phyloP scores from a whole-genome alignment of 306 rosid genomes.

The Spatholobus suberectus region DNA sequence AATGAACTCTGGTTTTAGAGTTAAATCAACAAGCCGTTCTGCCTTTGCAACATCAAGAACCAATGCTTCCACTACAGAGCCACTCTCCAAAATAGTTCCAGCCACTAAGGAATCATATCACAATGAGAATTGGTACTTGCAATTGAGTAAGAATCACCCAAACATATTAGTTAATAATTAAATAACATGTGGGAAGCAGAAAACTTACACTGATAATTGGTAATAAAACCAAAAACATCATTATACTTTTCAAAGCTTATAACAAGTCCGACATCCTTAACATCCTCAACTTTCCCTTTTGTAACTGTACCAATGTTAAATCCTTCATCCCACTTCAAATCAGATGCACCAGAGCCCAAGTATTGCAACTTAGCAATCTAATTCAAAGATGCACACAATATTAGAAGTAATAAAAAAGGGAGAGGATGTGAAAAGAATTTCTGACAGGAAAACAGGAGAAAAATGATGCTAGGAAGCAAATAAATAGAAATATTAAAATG shows the following conservation, averaged over 20 bases:
- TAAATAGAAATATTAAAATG: conserved; percentile 13
- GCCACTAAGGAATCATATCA: conserved; percentile 57
- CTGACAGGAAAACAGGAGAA: neutral
- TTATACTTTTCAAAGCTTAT: conserved; percentile 73
- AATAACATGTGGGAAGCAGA: neutral
- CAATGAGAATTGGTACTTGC: conserved; percentile 26
- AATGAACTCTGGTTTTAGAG: conserved; percentile 71
- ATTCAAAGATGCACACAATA: conserved; percentile 35
- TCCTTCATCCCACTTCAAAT: conserved; percentile 69
- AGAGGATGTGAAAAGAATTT: neutral
- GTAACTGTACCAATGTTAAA: conserved; percentile 64
- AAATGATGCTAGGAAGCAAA: neutral
- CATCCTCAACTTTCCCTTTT: conserved; percentile 78
- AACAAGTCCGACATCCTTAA: conserved; percentile 75
- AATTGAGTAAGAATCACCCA: conserved; percentile 19
- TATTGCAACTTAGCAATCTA: conserved; percentile 76
- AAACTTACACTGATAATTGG: conserved; percentile 76
- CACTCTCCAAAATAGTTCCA: conserved; percentile 59
- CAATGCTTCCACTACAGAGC: conserved; percentile 71
- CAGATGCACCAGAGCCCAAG: conserved; percentile 51
- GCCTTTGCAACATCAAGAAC: conserved; percentile 89
- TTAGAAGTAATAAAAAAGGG: conserved; percentile 31
- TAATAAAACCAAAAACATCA: conserved; percentile 82
- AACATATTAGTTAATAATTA: neutral
- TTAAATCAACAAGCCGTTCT: conserved; percentile 80